These are phyloP conservation scores for Leccinum angustisporum DNA, from an alignment of 1,284 basidiomycete genomes.

Conservation along the genomic window DNA sequence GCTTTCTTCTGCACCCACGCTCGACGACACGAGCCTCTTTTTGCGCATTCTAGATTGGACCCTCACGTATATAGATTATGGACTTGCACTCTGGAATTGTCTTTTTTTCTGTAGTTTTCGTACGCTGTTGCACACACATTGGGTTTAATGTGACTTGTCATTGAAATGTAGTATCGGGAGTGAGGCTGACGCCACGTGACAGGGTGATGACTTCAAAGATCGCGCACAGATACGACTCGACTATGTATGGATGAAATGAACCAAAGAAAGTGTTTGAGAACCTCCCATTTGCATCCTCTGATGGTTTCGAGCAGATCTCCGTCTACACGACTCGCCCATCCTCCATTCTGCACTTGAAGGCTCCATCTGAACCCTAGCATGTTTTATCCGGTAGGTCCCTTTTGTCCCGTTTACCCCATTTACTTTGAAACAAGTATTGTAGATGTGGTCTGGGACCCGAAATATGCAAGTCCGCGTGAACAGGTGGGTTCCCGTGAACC, in stretches of 20 bases:
- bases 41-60: conserved; percentile 26
- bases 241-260: background rate
- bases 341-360: background rate
- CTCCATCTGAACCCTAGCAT: conserved; percentile 1
- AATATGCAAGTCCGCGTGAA: conserved; percentile 11
- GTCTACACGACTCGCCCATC: conserved; percentile 30
- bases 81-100: conserved; percentile 28
- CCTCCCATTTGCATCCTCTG: conserved; percentile 37
- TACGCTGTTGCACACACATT: conserved; percentile 25
- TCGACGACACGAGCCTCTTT: conserved; percentile 10
- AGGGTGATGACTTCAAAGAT: background rate
- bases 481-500: conserved; percentile 7
- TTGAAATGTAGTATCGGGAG: background rate
- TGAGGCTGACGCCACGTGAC: conserved; percentile 12
- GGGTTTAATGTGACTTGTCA: conserved; percentile 20
- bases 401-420: background rate
- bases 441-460: background rate
- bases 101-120: conserved; percentile 17
- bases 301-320: conserved; percentile 50
- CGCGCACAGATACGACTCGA: background rate
- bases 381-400: conserved; percentile 12
- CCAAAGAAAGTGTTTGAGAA: background rate
- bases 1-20: conserved; percentile 5
- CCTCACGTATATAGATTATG: conserved; percentile 33
- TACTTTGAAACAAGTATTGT: conserved; percentile 3